Conservation (phyloP, 2,329 filamentous ascomycete genomes). For the Penicillium thymicola region DNA sequence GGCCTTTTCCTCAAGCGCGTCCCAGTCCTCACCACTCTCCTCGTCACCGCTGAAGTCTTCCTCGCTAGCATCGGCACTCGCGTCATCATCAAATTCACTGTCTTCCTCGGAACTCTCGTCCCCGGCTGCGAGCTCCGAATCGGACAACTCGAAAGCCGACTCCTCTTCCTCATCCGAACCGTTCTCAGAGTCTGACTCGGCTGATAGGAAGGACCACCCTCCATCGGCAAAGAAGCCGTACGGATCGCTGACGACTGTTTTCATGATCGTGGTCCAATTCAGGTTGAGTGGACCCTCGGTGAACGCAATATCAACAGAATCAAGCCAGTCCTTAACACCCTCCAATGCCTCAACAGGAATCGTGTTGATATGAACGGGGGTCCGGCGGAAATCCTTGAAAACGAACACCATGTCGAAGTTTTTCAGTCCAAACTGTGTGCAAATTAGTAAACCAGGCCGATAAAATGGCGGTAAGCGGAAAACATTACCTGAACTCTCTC, state of each 20-base stretch:
- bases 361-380: slow-evolving; percentile 93
- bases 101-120: slow-evolving; percentile 85
- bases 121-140: slow-evolving; percentile 68
- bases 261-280: slow-evolving; percentile 99
- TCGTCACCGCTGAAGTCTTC: slow-evolving; percentile 58
- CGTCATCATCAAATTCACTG: slow-evolving; percentile 91
- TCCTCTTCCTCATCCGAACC: slow-evolving; percentile 77
- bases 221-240: slow-evolving; percentile 94
- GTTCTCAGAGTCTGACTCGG: slow-evolving; percentile 82
- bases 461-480: not conserved
- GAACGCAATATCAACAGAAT: slow-evolving; percentile 91
- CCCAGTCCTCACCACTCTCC: slow-evolving; percentile 86
- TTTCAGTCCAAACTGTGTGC: slow-evolving; percentile 81
- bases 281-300: slow-evolving; percentile 93
- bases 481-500: slow-evolving; percentile 72
- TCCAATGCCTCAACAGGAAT: slow-evolving; percentile 95
- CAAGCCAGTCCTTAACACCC: slow-evolving; percentile 95
- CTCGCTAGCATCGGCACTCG: slow-evolving; percentile 70
- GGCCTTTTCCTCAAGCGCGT: slow-evolving; percentile 87
- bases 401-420: slow-evolving; percentile 99
- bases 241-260: slow-evolving; percentile 90
- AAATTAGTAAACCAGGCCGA: slow-evolving; percentile 23
- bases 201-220: slow-evolving; percentile 88
- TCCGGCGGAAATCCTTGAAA: slow-evolving; percentile 93
- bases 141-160: slow-evolving; percentile 85